These are phyloP conservation scores for Quillaja saponaria DNA, from an alignment of 306 rosid species.

Conservation along the genomic window DNA sequence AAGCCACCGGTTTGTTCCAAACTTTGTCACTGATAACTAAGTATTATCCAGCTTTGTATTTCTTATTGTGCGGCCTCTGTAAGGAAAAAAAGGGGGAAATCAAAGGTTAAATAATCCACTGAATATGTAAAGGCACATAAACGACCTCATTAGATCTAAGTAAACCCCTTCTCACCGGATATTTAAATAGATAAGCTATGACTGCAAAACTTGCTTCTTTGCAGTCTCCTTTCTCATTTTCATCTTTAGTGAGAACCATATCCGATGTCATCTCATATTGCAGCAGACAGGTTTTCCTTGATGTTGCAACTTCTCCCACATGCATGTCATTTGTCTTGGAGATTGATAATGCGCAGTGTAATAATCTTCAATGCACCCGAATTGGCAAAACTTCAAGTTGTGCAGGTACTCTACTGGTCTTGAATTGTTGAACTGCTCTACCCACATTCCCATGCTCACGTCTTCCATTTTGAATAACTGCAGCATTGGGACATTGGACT, in stretches of 20 bases:
- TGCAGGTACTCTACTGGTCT: constrained; percentile 62
- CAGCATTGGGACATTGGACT: constrained; percentile 11
- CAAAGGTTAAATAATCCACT: no score
- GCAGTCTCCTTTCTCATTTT: constrained; percentile 8
- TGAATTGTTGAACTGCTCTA: constrained; percentile 69
- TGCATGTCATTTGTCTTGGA: constrained; percentile 85
- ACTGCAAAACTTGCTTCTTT: constrained; percentile 46
- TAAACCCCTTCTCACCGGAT: constrained; percentile 22
- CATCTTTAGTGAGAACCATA: background rate
- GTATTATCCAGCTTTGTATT: constrained; percentile 15
- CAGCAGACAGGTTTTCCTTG: constrained; percentile 74
- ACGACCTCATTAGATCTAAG: constrained; percentile 23
- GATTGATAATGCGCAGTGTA: constrained; percentile 91
- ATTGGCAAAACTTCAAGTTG: constrained; percentile 79
- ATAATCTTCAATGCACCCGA: constrained; percentile 81
- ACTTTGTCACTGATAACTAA: background rate
- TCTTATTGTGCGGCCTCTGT: background rate
- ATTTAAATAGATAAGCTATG: constrained; percentile 48
- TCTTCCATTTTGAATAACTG: constrained; percentile 99
- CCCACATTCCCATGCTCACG: constrained; percentile 99
- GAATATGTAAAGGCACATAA: no score
- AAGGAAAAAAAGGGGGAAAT: constrained; percentile 9
- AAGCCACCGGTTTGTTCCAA: constrained; percentile 28
- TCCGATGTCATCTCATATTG: constrained; percentile 75
- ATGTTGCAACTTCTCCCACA: constrained; percentile 76